Conservation (phyloP, 2,329 filamentous ascomycete species). For the Pseudogymnoascus sp. region DNA sequence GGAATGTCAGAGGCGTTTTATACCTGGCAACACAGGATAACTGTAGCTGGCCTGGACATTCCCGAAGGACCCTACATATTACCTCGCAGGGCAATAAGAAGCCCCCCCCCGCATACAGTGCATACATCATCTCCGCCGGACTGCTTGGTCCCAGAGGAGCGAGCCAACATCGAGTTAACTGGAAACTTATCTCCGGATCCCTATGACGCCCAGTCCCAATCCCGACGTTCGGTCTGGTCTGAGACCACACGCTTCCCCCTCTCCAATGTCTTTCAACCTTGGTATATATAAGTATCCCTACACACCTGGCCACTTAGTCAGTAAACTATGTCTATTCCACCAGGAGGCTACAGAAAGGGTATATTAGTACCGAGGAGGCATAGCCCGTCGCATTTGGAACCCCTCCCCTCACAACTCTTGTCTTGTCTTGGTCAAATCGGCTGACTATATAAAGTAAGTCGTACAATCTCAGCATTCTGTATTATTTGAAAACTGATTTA, state of each 20-base stretch:
- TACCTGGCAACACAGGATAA: neutral
- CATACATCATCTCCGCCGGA: neutral
- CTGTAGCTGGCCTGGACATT: too few relatives aligned
- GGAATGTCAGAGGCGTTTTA: neutral
- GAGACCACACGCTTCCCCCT: neutral
- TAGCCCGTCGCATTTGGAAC: neutral
- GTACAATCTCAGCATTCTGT: neutral
- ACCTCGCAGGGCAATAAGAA: neutral
- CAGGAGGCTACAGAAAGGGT: neutral
- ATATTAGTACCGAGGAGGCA: constrained; percentile 2
- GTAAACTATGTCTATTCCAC: neutral
- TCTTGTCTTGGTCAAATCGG: neutral
- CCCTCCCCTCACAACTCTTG: neutral
- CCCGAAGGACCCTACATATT: constrained; percentile 1
- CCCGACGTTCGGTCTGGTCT: neutral
- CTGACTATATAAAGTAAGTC: neutral
- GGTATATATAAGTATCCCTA: constrained; percentile 1
- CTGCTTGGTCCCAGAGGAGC: neutral
- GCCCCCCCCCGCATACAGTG: neutral
- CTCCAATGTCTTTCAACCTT: neutral
- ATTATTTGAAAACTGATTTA: neutral
- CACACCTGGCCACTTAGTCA: neutral
- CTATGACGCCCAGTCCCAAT: neutral
- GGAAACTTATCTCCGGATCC: neutral
- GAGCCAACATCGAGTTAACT: neutral